Conservation (phyloP, 2,329 filamentous ascomycete genomes). For the Cephalotrichum gorgonifer region DNA sequence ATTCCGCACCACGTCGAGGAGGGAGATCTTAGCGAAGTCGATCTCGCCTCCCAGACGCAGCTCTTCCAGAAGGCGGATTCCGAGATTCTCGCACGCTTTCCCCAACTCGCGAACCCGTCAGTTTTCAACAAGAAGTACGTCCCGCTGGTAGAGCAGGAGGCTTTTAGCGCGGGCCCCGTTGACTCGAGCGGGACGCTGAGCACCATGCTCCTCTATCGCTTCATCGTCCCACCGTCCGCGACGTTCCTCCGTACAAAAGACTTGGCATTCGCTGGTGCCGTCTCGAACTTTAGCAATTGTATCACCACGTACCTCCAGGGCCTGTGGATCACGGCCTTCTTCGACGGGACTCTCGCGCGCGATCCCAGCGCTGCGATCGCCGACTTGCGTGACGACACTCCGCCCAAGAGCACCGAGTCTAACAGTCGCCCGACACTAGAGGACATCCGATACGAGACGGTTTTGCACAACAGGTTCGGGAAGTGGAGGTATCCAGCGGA, state of each 20-base stretch:
- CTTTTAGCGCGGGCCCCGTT: slow-evolving; percentile 17
- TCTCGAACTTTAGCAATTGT: slow-evolving; percentile 30
- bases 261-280: slow-evolving; percentile 33
- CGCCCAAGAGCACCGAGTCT: neutral
- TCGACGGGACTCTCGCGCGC: slow-evolving; percentile 23
- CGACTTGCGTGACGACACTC: slow-evolving; percentile 4
- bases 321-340: slow-evolving; percentile 56
- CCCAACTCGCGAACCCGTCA: slow-evolving; percentile 40
- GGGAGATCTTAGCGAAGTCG: slow-evolving; percentile 10
- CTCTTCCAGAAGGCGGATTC: slow-evolving; percentile 34
- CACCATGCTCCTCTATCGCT: slow-evolving; percentile 27
- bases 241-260: slow-evolving; percentile 21
- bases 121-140: slow-evolving; percentile 33
- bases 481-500: slow-evolving; percentile 59
- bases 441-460: slow-evolving; percentile 39
- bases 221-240: slow-evolving; percentile 30
- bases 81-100: slow-evolving; percentile 42
- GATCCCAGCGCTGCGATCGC: slow-evolving; percentile 12
- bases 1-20: slow-evolving; percentile 32
- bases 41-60: slow-evolving; percentile 22
- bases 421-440: slow-evolving; percentile 22
- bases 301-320: slow-evolving; percentile 37
- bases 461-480: slow-evolving; percentile 58
- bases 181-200: slow-evolving; percentile 20
- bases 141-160: slow-evolving; percentile 28